Evolutionary conservation across 306 rosid genomes (phyloP).

Genomic region (cucumber (Cucumis sativus)): DNA sequence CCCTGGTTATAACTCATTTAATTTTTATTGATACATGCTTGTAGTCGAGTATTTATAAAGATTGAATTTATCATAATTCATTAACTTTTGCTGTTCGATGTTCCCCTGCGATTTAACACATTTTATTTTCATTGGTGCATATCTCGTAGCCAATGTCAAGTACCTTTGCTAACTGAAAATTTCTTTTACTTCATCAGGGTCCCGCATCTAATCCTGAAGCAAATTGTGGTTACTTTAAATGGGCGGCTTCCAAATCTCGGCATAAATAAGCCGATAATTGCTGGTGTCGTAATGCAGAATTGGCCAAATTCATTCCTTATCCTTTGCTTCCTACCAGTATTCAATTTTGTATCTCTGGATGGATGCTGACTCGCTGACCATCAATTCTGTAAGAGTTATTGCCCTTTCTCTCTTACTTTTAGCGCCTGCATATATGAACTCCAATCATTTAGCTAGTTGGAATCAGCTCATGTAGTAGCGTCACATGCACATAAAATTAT

Average conservation of each 20-base stretch:
- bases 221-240: conserved; percentile 76
- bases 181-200: conserved; percentile 39
- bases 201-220: conserved; percentile 89
- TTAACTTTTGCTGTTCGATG: too few relatives aligned
- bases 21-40: not conserved
- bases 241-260: conserved; percentile 83
- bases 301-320: not conserved
- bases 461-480: not conserved
- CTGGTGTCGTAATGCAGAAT: not conserved
- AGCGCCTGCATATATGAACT: not conserved
- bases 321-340: not conserved
- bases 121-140: too few relatives aligned
- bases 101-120: too few relatives aligned
- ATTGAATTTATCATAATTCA: too few relatives aligned
- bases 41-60: too few relatives aligned
- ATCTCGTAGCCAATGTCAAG: not conserved
- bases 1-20: not conserved
- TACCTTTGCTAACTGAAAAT: not conserved
- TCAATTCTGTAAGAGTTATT: not conserved
- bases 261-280: conserved; percentile 18
- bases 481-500: not conserved
- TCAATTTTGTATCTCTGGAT: not conserved
- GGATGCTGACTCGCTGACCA: conserved; percentile 4
- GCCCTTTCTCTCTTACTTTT: not conserved
- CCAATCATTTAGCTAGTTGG: not conserved